A percentile compares a stretch with the other conserved stretches of the same genome.
These are phyloP conservation scores for Xylariales sp. DNA, from an alignment of 2,329 filamentous ascomycete genomes.

Conservation along the genomic window DNA sequence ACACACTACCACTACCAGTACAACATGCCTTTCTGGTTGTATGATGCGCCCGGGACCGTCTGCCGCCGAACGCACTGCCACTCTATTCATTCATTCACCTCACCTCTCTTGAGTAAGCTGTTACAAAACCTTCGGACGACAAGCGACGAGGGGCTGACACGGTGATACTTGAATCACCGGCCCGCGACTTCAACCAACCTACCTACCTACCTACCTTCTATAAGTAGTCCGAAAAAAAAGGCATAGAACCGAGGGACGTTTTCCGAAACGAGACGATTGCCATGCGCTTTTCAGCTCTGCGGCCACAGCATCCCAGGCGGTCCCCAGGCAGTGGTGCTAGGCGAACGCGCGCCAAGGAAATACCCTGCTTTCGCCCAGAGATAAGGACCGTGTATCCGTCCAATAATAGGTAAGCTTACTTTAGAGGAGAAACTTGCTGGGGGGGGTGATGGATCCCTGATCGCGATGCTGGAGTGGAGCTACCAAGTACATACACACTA, in stretches of 20 bases:
- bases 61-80: conserved; percentile 10
- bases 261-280: conserved; percentile 25
- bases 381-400: conserved; percentile 30
- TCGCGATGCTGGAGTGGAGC: not conserved
- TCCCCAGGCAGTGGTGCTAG: not conserved
- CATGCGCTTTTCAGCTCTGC: conserved; percentile 31
- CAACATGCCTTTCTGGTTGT: not conserved
- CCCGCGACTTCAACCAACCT: not conserved
- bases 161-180: not conserved
- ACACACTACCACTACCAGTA: conserved; percentile 3
- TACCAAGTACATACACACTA: not conserved
- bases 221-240: not conserved
- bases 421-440: too few species aligned
- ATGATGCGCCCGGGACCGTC: conserved; percentile 12
- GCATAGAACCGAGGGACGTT: conserved; percentile 17
- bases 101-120: conserved; percentile 6
- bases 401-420: conserved; percentile 24
- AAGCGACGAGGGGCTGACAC: not conserved
- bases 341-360: conserved; percentile 32
- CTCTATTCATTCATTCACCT: not conserved
- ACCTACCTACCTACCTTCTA: not conserved
- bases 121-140: conserved; percentile 12
- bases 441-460: too few species aligned
- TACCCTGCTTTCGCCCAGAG: conserved; percentile 35
- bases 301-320: conserved; percentile 5